phyloP scores from a whole-genome alignment of 768 basidiomycete genomes.

The Naematelia aurantialba region DNA sequence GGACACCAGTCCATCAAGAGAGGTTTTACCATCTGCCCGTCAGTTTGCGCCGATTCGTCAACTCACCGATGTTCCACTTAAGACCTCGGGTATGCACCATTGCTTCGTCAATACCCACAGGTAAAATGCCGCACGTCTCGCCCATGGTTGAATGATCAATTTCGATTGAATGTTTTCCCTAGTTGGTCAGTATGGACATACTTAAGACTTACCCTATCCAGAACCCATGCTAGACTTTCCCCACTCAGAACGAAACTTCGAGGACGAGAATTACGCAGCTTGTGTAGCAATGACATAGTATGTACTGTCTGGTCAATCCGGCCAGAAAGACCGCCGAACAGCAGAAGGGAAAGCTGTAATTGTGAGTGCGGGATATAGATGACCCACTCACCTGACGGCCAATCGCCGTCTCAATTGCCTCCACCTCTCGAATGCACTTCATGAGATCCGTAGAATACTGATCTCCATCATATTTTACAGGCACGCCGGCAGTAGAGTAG shows the following conservation, averaged over 20 bases:
- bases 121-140: slow-evolving; percentile 89
- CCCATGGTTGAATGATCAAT: slow-evolving; percentile 73
- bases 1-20: slow-evolving; percentile 78
- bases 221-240: slow-evolving; percentile 85
- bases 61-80: slow-evolving; percentile 80
- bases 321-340: slow-evolving; percentile 85
- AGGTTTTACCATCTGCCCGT: slow-evolving; percentile 63
- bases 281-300: slow-evolving; percentile 77
- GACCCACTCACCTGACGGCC: slow-evolving; percentile 51
- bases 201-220: slow-evolving; percentile 60
- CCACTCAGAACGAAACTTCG: slow-evolving; percentile 77
- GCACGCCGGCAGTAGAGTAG: slow-evolving; percentile 69
- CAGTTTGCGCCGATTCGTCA: background rate
- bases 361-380: background rate
- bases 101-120: slow-evolving; percentile 75
- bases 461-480: slow-evolving; percentile 63
- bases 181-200: background rate
- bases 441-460: slow-evolving; percentile 90
- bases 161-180: slow-evolving; percentile 79
- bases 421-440: slow-evolving; percentile 74
- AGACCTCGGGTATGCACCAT: slow-evolving; percentile 77
- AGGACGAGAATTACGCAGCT: slow-evolving; percentile 62
- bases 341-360: slow-evolving; percentile 57
- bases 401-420: slow-evolving; percentile 58
- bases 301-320: slow-evolving; percentile 93